Base-by-base conservation (phyloP, 345 rosid genomes). In the Conringia planisiliqua region DNA sequence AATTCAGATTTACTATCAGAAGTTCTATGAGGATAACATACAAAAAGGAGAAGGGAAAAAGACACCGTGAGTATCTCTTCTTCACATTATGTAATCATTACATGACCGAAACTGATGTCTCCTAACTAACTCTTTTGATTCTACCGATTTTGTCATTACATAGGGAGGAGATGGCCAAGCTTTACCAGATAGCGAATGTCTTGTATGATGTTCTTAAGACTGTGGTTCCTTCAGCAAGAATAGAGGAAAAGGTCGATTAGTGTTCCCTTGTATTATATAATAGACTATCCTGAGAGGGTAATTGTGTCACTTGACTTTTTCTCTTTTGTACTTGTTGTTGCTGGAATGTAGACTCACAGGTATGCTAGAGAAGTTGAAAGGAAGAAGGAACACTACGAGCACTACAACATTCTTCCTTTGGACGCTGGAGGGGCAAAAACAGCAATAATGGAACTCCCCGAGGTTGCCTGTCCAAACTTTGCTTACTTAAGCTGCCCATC, bases 91-190 rank as follows among this genome's bases (percentile, higher is more conserved):
- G 29, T 46, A 47, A 10, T 24, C 32, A 0, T 51, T 62, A 60
- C 38, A 52, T 68, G 55, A 59, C 11, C 6, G 7, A 16, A 52
- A 46, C 42, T 20, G n/a, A 56, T 39, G 42, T 59, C 69, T 71
- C 27, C n/a, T 61, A 42, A 78, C n/a, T 61, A 42, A 78, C 27
- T 20, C 63, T 22, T 72, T 33, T 20, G 66, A 18, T 60, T 71
- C 18, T 72, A 6, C 66, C 18, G 4, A 7, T 61, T 58, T 22
- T 62, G 46, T 54, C 43, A 51, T 75, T 88, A 77, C 81, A n/a
- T n/a, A 95, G 99, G 86, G 97, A 92, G 85, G 97, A 90, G 86
- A 90, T 95, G 97, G 90, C 86, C 42, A 92, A 86, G 83, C 81
- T 85, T 60, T 85, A 86, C 80, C 94, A 90, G 83, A 82, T 83